Conservation (phyloP, 805 yeast species). For the Ogataea parapolymorpha region DNA sequence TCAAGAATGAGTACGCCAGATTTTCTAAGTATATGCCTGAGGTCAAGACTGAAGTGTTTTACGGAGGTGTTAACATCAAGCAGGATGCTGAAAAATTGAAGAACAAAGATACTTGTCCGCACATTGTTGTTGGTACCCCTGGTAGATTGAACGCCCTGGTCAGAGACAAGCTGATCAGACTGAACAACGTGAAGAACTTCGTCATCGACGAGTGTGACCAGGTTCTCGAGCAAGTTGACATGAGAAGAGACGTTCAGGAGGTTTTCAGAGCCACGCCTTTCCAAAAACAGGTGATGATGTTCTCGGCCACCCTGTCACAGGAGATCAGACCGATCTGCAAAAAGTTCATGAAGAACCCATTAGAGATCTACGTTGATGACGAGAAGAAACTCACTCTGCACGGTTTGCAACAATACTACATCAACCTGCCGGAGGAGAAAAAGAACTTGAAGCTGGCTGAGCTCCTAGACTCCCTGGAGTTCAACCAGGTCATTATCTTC, state of each 20-base stretch:
- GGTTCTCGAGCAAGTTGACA: constrained; percentile 78
- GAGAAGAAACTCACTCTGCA: constrained; percentile 96
- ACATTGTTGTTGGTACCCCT: constrained; percentile 96
- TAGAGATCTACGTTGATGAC: constrained; percentile 96
- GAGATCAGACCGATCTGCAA: constrained; percentile 96
- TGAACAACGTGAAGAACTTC: constrained; percentile 87
- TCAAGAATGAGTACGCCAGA: constrained; percentile 94
- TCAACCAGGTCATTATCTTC: constrained; percentile 96
- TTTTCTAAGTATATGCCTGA: constrained; percentile 98
- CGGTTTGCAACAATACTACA: constrained; percentile 95
- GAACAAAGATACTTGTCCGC: constrained; percentile 93
- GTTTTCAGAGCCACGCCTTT: constrained; percentile 96
- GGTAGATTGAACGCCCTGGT: constrained; percentile 95
- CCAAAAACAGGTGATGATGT: constrained; percentile 99
- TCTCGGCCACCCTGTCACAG: constrained; percentile 90
- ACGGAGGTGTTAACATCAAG: constrained; percentile 88
- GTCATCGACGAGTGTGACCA: constrained; percentile 98
- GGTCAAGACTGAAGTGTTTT: constrained; percentile 93
- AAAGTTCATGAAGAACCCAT: constrained; percentile 96
- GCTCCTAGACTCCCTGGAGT: constrained; percentile 88
- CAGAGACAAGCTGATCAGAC: constrained; percentile 82
- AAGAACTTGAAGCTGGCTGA: constrained; percentile 92
- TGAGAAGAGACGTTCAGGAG: constrained; percentile 99
- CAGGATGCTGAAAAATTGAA: constrained; percentile 85
- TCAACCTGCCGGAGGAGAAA: constrained; percentile 84